These are phyloP conservation scores for Capsicum chinense DNA, from an alignment of 257 asterid genomes.

Conservation along the genomic window DNA sequence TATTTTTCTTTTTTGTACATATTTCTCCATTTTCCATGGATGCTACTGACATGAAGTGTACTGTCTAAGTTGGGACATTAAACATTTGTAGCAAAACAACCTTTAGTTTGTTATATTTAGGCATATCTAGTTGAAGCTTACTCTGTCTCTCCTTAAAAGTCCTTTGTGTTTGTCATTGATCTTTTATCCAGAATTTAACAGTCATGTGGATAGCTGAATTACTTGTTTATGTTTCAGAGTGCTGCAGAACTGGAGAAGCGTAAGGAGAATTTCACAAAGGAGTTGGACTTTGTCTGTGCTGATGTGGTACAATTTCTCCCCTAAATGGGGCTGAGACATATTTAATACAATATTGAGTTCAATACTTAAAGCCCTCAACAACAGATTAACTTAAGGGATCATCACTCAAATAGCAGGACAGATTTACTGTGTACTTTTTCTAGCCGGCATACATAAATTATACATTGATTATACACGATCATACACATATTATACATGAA, in stretches of 20 bases:
- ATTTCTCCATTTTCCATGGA: neutral
- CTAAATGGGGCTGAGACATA: neutral
- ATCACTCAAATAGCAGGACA: too few relatives aligned
- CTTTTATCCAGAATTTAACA: neutral
- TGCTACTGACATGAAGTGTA: neutral
- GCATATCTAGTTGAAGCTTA: neutral
- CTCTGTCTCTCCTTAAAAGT: neutral
- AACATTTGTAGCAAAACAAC: neutral
- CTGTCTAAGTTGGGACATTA: neutral
- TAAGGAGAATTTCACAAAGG: slow-evolving; percentile 84
- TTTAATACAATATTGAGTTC: slow-evolving; percentile 19
- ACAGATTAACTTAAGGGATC: too few relatives aligned
- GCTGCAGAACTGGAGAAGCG: slow-evolving; percentile 92
- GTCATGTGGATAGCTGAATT: slow-evolving; percentile 14
- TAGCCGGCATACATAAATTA: too few relatives aligned
- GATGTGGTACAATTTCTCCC: slow-evolving; percentile 71
- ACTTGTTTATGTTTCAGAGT: slow-evolving; percentile 51
- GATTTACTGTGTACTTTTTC: too few relatives aligned
- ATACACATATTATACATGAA: too few relatives aligned
- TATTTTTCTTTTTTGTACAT: neutral
- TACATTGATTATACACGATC: too few relatives aligned
- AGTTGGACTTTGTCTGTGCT: slow-evolving; percentile 88
- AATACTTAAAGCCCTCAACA: neutral
- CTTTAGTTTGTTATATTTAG: neutral
- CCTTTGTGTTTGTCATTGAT: neutral